Evolutionary conservation across 2,329 filamentous ascomycete species (phyloP).

Genomic region (Phyllosticta citriasiana): DNA sequence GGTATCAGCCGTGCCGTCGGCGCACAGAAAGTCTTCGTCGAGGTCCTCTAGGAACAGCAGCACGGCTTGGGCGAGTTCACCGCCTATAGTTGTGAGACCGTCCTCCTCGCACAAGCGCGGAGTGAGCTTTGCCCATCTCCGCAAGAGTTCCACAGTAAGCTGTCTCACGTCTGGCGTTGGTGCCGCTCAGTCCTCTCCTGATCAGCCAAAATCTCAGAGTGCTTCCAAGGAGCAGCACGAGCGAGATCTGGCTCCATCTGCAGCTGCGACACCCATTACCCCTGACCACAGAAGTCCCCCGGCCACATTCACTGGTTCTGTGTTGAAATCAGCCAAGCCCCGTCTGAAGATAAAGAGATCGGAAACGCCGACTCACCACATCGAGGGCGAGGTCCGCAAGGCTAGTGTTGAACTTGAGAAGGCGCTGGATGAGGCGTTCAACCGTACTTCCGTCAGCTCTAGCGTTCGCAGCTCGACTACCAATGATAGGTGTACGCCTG

Average conservation of each 20-base stretch:
- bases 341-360: slow-evolving; percentile 2
- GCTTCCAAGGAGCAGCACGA: slow-evolving; percentile 20
- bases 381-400: slow-evolving; percentile 70
- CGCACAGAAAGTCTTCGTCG: slow-evolving; percentile 20
- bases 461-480: slow-evolving; percentile 38
- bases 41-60: slow-evolving; percentile 35
- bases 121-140: slow-evolving; percentile 52
- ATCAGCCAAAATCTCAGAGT: slow-evolving; percentile 20
- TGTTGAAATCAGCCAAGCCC: slow-evolving; percentile 5
- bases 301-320: neutral
- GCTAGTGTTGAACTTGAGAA: slow-evolving; percentile 79
- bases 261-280: neutral
- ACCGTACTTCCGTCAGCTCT: slow-evolving; percentile 50
- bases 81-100: slow-evolving; percentile 38
- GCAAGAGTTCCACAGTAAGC: slow-evolving; percentile 34
- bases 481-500: slow-evolving; percentile 23
- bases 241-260: slow-evolving; percentile 14
- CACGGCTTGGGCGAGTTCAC: slow-evolving; percentile 38
- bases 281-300: slow-evolving; percentile 2
- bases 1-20: slow-evolving; percentile 17
- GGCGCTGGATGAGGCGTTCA: slow-evolving; percentile 89
- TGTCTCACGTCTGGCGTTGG: slow-evolving; percentile 23
- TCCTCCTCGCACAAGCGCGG: slow-evolving; percentile 47
- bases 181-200: slow-evolving; percentile 20
- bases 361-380: slow-evolving; percentile 40